Evolutionary conservation across 139 green algal genomes (phyloP), one percentile per base, ranked within the genome.

Genomic region (Prasinococcaceae sp.): DNA sequence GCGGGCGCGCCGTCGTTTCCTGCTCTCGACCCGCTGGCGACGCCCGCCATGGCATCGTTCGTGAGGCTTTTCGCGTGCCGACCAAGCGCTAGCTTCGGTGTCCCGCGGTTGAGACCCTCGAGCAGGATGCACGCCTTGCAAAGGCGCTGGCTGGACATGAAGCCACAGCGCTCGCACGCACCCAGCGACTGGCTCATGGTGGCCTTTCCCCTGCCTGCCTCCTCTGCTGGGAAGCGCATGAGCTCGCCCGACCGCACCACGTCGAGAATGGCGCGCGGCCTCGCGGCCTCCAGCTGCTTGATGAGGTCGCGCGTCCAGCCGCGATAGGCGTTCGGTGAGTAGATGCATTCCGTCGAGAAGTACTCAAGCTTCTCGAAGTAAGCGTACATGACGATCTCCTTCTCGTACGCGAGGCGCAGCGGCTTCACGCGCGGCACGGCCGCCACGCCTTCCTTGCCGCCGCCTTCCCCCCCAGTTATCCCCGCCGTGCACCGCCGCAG

Each of bases 351-450:
- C 3, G 83, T 92, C 35, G 71, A 85, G 58, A 97, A 97, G 74
- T 97, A 97, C 63, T 97, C 85, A 1, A 97, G 79, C 33, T 70
- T 80, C 58, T 97, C 95, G 76, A 94, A 96, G 79, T 95, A 92
- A 4, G 89, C 89, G 59, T 97, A 97, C 84, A 98, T 92, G 9
- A 97, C 89, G 62, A 97, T 98, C 65, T 97, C 89, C 79, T 98
- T 96, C 58, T 95, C 84, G 51, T 94, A 95, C 0, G 77, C 82
- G 54, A 52, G 93, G 65, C 93, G 94, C 73, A 97, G 94, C 3
- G 89, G 89, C 71, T 97, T 97, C 22, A 92, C 81, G 2, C 89
- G 68, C 5, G 89, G 90, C 56, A 98, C 74, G 6, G 39, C 43
- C 26, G 63, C 47, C 8, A 64, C 60, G 27, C 78, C 78, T 53